A percentile compares a stretch with the other conserved stretches of the same genome.
Conservation (phyloP, 371 early-diverging fungal species). For the Actinomucor elegans region DNA sequence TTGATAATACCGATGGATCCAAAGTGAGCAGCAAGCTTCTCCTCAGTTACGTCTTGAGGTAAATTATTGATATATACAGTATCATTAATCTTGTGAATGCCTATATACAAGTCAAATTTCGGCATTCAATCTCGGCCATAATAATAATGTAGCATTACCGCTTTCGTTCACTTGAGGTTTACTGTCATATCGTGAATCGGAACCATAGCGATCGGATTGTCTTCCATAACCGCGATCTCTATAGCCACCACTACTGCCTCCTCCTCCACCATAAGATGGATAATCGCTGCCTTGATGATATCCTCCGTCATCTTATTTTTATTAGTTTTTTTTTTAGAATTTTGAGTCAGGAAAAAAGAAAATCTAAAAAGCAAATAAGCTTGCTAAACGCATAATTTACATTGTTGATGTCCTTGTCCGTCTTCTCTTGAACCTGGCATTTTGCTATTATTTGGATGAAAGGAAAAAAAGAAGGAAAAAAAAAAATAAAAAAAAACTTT, state of each 20-base stretch:
- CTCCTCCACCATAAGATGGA: constrained; percentile 4
- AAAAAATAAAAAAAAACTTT: constrained; percentile 6
- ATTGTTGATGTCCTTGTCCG: constrained; percentile 16
- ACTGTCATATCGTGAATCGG: constrained; percentile 5
- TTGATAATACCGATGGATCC: constrained; percentile 73
- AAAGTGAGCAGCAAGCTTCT: constrained; percentile 62
- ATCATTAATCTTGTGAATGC: constrained; percentile 55
- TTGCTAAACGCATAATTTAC: no score
- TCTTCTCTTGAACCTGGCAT: constrained; percentile 23
- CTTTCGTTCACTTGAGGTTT: constrained; percentile 7
- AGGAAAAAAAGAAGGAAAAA: neutral
- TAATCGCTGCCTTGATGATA: constrained; percentile 2
- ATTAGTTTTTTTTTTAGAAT: neutral
- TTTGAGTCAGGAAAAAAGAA: neutral
- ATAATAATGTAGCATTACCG: constrained; percentile 1
- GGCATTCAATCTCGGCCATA: neutral
- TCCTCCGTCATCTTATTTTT: constrained; percentile 9
- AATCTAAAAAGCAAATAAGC: no score
- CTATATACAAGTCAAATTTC: neutral
- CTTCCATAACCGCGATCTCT: constrained; percentile 16
- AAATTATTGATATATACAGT: constrained; percentile 69
- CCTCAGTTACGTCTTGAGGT: constrained; percentile 57
- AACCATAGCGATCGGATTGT: constrained; percentile 5
- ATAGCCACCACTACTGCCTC: constrained; percentile 3
- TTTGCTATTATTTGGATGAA: neutral